Base-by-base conservation (phyloP, 768 basidiomycete genomes). In the Trametes cingulata region DNA sequence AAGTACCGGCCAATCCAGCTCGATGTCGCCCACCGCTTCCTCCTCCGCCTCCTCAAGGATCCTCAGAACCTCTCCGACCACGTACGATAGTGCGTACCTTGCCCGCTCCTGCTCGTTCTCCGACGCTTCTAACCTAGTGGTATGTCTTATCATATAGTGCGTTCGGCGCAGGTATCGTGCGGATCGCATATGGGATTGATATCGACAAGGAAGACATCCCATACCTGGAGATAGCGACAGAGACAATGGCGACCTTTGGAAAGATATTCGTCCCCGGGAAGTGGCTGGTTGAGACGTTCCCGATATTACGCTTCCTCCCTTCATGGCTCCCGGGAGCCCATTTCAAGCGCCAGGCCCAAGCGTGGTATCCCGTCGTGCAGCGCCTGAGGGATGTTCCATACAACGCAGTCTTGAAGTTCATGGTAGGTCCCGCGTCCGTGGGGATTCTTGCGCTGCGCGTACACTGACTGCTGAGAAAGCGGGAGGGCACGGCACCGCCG, bases 201-300 rank as follows among this genome's bases (percentile, higher is more conserved):
- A 57, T 63, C 37, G 45, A 41, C 24, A 25, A 33, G 15, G 25
- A 49, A n/a, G 27, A 39, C 36, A 57, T 48, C 12, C 62, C 33
- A n/a, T 58, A 58, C 36, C 48, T 58, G 24, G 25, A 29, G 14
- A 49, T 49, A 12, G 62, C 62, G 8, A 47, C 52, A 17, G 33
- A 35, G 12, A 56, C 56, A 19, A 50, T 56, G 45, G 55, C 50
- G 10, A 35, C 56, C 20, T 60, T 60, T 33, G 46, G 52, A 2
- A 15, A 20, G n/a, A 53, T 35, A 2, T 37, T 58, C 8, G 48
- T 42, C 5, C 71, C 72, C 10, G 72, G 71, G 3, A 56, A 65
- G 4, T 73, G 67, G 54, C 59, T 69, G 5, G 72, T 73, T 33
- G 71, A 73, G 35, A 63, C 60, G 15, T 20, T 73, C 17, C 70